Evolutionary conservation across 768 basidiomycete genomes (phyloP).

Genomic region (Sutorius australiensis): DNA sequence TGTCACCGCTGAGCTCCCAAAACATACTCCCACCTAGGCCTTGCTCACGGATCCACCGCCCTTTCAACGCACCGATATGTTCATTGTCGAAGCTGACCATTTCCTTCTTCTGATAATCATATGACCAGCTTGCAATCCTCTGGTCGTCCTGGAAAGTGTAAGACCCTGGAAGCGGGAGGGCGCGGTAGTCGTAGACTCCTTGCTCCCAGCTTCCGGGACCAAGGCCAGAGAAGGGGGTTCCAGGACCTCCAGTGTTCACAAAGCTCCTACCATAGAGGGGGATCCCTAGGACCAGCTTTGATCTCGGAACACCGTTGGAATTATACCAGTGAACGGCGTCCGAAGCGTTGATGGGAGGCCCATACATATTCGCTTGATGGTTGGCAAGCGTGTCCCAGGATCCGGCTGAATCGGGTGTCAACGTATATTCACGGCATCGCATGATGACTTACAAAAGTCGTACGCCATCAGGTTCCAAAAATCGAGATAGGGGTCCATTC

Average conservation of each 20-base stretch:
- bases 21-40: conserved; percentile 91
- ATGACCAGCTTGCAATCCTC: conserved; percentile 76
- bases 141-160: conserved; percentile 62
- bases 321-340: conserved; percentile 70
- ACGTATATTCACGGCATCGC: conserved; percentile 1
- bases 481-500: conserved; percentile 86
- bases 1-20: conserved; percentile 91
- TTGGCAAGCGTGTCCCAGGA: conserved; percentile 70
- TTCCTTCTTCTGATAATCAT: conserved; percentile 69
- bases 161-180: conserved; percentile 73
- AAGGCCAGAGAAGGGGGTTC: conserved; percentile 70
- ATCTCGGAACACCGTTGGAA: conserved; percentile 62
- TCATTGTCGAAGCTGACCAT: conserved; percentile 82
- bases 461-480: conserved; percentile 99
- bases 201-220: conserved; percentile 91
- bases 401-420: conserved; percentile 47
- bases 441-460: conserved; percentile 59
- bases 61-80: conserved; percentile 66
- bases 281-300: conserved; percentile 86
- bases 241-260: conserved; percentile 79
- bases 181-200: conserved; percentile 91
- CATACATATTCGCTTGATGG: conserved; percentile 86
- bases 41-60: conserved; percentile 71
- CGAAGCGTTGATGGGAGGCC: conserved; percentile 58
- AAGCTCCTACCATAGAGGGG: conserved; percentile 95